These are phyloP conservation scores for Hibiscus mutabilis DNA, from an alignment of 345 rosid genomes.

Conservation along the genomic window DNA sequence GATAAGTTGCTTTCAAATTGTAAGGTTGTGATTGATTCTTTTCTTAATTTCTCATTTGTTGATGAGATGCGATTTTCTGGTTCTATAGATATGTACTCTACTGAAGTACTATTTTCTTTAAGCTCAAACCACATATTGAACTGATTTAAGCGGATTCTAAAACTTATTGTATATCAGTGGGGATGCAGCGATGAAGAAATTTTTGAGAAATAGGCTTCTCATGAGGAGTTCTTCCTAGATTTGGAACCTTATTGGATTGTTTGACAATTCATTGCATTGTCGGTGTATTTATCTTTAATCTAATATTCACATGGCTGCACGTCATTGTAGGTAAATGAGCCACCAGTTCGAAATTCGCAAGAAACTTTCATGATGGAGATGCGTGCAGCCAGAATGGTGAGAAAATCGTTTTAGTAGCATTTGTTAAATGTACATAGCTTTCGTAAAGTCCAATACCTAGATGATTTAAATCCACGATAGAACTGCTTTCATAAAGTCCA, in stretches of 20 bases:
- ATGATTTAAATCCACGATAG: not conserved
- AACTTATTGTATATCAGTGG: not conserved
- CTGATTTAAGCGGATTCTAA: not conserved
- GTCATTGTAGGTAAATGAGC: slow-evolving; percentile 59
- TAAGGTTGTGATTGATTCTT: not conserved
- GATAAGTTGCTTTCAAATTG: not conserved
- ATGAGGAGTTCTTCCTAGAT: not conserved
- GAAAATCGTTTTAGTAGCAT: slow-evolving; percentile 2
- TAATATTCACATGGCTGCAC: not conserved
- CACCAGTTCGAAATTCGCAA: slow-evolving; percentile 72
- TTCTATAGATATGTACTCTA: not conserved
- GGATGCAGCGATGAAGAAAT: not conserved
- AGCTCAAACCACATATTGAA: not conserved
- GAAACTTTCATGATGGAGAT: slow-evolving; percentile 92
- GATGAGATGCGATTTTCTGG: not conserved
- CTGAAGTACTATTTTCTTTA: not conserved
- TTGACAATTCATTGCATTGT: not conserved
- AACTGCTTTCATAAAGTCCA: not conserved
- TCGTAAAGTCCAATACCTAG: not conserved
- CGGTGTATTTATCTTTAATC: not conserved
- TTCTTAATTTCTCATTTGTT: not conserved
- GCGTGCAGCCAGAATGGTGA: slow-evolving; percentile 92
- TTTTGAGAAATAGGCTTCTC: not conserved
- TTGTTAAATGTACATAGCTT: not conserved
- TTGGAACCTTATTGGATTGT: not conserved